phyloP scores from a whole-genome alignment of 139 green algal genomes.

The Chlamydomonas sp. region DNA sequence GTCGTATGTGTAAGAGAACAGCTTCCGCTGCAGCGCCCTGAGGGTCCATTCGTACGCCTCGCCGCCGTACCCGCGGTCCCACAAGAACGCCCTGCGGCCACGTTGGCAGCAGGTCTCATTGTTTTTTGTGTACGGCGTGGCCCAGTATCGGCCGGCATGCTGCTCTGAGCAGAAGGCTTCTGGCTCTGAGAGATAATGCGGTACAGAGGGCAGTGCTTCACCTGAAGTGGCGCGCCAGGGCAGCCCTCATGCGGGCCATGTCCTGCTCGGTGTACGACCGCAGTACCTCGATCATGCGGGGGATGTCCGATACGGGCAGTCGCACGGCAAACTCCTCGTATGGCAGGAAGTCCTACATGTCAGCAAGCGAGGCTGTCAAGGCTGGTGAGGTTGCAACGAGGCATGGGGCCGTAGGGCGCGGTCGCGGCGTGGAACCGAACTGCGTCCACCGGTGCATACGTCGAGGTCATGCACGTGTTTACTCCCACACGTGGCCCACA shows the following conservation, averaged over 20 bases:
- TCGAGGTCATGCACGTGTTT: background rate
- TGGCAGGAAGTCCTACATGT: conserved; percentile 48
- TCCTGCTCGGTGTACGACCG: conserved; percentile 34
- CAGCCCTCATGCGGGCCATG: conserved; percentile 23
- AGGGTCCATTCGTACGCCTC: conserved; percentile 28
- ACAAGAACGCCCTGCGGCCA: background rate
- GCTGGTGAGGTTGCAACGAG: background rate
- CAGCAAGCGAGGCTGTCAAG: background rate
- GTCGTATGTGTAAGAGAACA: background rate
- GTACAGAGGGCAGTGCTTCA: conserved; percentile 14
- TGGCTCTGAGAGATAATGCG: no score
- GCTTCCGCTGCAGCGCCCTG: background rate
- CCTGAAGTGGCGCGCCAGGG: conserved; percentile 41
- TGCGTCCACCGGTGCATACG: background rate
- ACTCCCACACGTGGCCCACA: background rate
- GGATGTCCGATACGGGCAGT: conserved; percentile 31
- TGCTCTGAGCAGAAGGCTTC: background rate
- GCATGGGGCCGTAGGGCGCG: background rate
- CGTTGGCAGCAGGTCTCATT: background rate
- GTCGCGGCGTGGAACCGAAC: background rate
- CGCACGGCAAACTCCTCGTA: conserved; percentile 65
- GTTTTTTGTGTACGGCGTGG: background rate
- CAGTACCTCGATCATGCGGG: conserved; percentile 47
- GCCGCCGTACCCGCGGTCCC: conserved; percentile 14
- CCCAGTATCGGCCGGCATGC: no score